Evolutionary conservation across 805 yeast genomes (phyloP).

Genomic region (Naumovozyma castellii): DNA sequence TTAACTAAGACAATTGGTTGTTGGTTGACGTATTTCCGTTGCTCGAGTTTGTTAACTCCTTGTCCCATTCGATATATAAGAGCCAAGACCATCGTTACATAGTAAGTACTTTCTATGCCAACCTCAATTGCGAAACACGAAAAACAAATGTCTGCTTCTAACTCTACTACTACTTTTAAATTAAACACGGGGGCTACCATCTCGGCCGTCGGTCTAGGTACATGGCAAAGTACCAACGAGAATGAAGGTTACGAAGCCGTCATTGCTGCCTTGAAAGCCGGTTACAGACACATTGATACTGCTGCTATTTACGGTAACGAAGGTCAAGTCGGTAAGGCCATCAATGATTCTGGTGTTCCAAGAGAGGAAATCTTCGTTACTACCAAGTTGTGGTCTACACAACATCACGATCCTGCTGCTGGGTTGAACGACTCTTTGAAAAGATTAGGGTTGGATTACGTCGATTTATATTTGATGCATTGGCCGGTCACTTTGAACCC

Average conservation of each 20-base stretch:
- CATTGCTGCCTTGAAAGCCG: constrained; percentile 47
- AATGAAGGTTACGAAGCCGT: constrained; percentile 51
- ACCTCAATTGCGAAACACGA: background rate
- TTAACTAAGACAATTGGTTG: background rate
- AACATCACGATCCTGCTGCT: constrained; percentile 38
- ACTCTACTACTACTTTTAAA: constrained; percentile 24
- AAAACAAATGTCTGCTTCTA: background rate
- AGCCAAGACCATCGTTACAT: too few relatives aligned
- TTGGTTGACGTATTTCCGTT: background rate
- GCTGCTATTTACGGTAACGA: constrained; percentile 65
- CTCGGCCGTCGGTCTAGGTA: constrained; percentile 66
- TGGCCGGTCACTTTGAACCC: constrained; percentile 62
- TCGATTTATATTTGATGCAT: constrained; percentile 71
- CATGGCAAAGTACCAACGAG: constrained; percentile 52
- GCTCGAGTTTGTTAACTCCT: too few relatives aligned
- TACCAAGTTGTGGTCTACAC: constrained; percentile 57
- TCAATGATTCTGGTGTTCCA: constrained; percentile 49
- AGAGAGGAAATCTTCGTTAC: constrained; percentile 60
- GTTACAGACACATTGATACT: constrained; percentile 72
- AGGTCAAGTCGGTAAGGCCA: constrained; percentile 49
- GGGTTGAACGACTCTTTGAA: constrained; percentile 51
- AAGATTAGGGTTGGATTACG: constrained; percentile 61
- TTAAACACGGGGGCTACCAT: constrained; percentile 56
- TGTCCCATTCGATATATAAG: too few relatives aligned
- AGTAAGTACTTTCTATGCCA: too few relatives aligned